These are phyloP conservation scores for Mucor racemosus DNA, from an alignment of 371 early-diverging fungal species.

Conservation along the genomic window DNA sequence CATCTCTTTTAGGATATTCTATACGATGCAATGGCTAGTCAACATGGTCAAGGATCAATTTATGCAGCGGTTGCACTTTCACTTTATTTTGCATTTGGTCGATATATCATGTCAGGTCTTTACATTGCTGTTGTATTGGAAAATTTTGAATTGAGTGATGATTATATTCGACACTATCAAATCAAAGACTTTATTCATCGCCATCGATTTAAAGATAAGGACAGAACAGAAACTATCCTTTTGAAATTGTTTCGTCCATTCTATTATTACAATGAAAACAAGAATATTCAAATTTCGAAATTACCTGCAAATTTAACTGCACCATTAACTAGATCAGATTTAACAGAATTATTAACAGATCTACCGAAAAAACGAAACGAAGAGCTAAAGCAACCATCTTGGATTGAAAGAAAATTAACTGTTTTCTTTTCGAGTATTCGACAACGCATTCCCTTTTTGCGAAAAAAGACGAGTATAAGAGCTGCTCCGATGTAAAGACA, in stretches of 20 bases:
- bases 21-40: slow-evolving; percentile 60
- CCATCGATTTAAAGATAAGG: slow-evolving; percentile 44
- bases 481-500: slow-evolving; percentile 23
- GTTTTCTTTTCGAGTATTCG: slow-evolving; percentile 10
- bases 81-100: slow-evolving; percentile 59
- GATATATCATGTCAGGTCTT: slow-evolving; percentile 65
- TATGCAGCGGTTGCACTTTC: slow-evolving; percentile 56
- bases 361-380: slow-evolving; percentile 10
- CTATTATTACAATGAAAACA: slow-evolving; percentile 35
- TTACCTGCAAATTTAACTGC: slow-evolving; percentile 53
- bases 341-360: slow-evolving; percentile 32
- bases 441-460: slow-evolving; percentile 17
- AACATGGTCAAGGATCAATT: slow-evolving; percentile 44
- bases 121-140: slow-evolving; percentile 71
- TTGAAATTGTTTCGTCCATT: slow-evolving; percentile 39
- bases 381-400: slow-evolving; percentile 11
- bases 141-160: slow-evolving; percentile 67
- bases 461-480: slow-evolving; percentile 16
- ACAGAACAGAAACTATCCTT: slow-evolving; percentile 36
- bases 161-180: slow-evolving; percentile 62
- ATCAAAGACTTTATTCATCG: slow-evolving; percentile 59
- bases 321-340: slow-evolving; percentile 40
- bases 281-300: slow-evolving; percentile 46
- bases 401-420: slow-evolving; percentile 20
- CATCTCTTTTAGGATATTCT: slow-evolving; percentile 36